Conservation (phyloP, 1,139 yeast genomes). For the Geotrichum cucujoidarum region DNA sequence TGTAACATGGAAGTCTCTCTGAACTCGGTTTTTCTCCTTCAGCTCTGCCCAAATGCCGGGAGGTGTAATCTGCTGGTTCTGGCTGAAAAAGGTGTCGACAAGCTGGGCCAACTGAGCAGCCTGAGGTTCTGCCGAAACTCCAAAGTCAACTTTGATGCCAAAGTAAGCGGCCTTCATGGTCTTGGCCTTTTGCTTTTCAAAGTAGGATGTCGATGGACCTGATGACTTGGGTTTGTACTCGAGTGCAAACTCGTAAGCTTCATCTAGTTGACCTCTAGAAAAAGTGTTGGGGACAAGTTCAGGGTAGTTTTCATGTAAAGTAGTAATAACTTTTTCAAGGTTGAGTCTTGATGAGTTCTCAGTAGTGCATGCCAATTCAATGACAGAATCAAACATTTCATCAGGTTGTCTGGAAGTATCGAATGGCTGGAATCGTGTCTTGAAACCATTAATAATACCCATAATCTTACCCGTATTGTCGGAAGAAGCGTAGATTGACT, state of each 20-base stretch:
- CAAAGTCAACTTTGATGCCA: slow-evolving; percentile 34
- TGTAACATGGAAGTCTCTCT: slow-evolving; percentile 69
- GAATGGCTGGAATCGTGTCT: slow-evolving; percentile 62
- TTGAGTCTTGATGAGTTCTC: slow-evolving; percentile 51
- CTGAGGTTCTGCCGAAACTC: slow-evolving; percentile 21
- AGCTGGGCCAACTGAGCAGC: slow-evolving; percentile 17
- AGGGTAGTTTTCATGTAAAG: slow-evolving; percentile 44
- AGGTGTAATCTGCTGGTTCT: slow-evolving; percentile 21
- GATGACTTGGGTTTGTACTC: slow-evolving; percentile 27
- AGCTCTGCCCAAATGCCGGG: slow-evolving; percentile 33
- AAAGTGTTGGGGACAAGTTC: slow-evolving; percentile 46
- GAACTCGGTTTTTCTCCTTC: slow-evolving; percentile 42
- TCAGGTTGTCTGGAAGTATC: slow-evolving; percentile 53
- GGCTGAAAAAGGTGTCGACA: slow-evolving; percentile 23
- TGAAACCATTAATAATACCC: slow-evolving; percentile 68
- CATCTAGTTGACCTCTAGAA: slow-evolving; percentile 25
- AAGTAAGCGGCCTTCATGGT: slow-evolving; percentile 39
- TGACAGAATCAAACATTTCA: slow-evolving; percentile 55
- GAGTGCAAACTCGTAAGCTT: slow-evolving; percentile 30
- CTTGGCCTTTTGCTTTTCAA: slow-evolving; percentile 24
- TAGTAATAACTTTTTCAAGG: slow-evolving; percentile 43
- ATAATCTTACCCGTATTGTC: slow-evolving; percentile 47
- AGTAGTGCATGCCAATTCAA: slow-evolving; percentile 47
- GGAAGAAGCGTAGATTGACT: slow-evolving; percentile 58
- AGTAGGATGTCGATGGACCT: slow-evolving; percentile 17